Conservation (phyloP, 2,329 filamentous ascomycete species). For the Fusarium clavum region DNA sequence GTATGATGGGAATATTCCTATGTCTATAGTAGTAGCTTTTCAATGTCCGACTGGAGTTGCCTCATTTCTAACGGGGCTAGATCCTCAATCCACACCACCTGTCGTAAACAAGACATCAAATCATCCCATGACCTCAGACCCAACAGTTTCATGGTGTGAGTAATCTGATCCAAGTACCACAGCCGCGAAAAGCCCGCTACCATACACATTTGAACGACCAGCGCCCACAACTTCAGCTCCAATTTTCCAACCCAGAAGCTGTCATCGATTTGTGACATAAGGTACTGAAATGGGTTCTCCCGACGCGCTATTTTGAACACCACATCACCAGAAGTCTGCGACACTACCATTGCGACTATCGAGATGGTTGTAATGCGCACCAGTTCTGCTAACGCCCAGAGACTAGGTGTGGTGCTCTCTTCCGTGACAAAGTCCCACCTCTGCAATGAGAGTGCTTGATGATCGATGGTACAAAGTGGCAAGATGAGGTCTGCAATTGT, state of each 20-base stretch:
- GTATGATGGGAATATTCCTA: background rate
- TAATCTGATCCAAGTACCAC: slow-evolving; percentile 27
- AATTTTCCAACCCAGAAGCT: slow-evolving; percentile 9
- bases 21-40: background rate
- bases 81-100: slow-evolving; percentile 23
- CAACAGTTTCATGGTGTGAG: background rate
- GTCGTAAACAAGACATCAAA: slow-evolving; percentile 16
- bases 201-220: slow-evolving; percentile 22
- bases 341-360: slow-evolving; percentile 11
- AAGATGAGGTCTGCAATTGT: slow-evolving; percentile 23
- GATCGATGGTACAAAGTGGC: slow-evolving; percentile 22
- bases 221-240: slow-evolving; percentile 26
- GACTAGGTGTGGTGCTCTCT: background rate
- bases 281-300: background rate
- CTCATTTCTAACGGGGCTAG: slow-evolving; percentile 22
- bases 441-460: slow-evolving; percentile 25
- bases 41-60: slow-evolving; percentile 15
- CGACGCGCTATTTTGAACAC: slow-evolving; percentile 17
- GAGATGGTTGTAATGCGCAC: slow-evolving; percentile 24
- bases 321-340: slow-evolving; percentile 26
- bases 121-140: slow-evolving; percentile 10
- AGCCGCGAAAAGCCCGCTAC: background rate
- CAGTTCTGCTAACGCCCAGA: slow-evolving; percentile 19
- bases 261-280: background rate
- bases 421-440: background rate